Evolutionary conservation across 2,329 filamentous ascomycete species (phyloP).

Genomic region (Aureobasidium sp.): DNA sequence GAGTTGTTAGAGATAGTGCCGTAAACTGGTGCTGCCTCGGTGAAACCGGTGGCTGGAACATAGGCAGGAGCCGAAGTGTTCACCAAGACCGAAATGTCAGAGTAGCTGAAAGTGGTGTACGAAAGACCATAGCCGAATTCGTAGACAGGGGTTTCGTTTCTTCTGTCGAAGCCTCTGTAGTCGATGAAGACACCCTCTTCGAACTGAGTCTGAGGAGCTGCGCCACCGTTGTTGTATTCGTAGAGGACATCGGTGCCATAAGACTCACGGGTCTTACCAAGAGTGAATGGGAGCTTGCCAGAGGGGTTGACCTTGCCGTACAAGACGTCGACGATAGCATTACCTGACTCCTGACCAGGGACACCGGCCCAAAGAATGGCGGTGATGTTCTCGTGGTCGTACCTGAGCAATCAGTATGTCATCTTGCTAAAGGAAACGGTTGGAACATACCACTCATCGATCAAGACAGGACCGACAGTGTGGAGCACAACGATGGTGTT

Average conservation of each 20-base stretch:
- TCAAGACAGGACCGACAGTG: conserved; percentile 68
- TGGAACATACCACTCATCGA: conserved; percentile 52
- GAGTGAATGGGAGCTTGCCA: conserved; percentile 72
- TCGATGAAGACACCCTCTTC: conserved; percentile 75
- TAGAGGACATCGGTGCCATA: conserved; percentile 64
- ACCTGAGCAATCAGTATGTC: conserved; percentile 20
- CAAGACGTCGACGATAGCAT: conserved; percentile 71
- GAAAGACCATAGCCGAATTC: conserved; percentile 76
- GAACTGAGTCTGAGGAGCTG: conserved; percentile 64
- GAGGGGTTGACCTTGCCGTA: conserved; percentile 73
- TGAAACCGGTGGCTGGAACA: conserved; percentile 52
- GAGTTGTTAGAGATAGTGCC: conserved; percentile 56
- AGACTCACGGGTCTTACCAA: conserved; percentile 57
- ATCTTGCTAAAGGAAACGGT: not conserved
- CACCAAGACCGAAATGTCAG: conserved; percentile 51
- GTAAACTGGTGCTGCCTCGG: conserved; percentile 54
- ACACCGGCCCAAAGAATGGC: conserved; percentile 77
- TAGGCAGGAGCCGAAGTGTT: conserved; percentile 42
- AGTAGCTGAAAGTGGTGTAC: conserved; percentile 72
- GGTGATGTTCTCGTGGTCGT: conserved; percentile 68
- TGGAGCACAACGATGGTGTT: conserved; percentile 93
- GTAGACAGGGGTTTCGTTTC: conserved; percentile 59
- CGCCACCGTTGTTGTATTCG: conserved; percentile 58
- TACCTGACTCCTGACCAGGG: conserved; percentile 76
- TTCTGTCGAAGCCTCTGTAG: conserved; percentile 54